A percentile compares a stretch with the other conserved stretches of the same genome.
Evolutionary conservation across 2,329 filamentous ascomycete species (phyloP).

Genomic region (Drechslerella dactyloides): DNA sequence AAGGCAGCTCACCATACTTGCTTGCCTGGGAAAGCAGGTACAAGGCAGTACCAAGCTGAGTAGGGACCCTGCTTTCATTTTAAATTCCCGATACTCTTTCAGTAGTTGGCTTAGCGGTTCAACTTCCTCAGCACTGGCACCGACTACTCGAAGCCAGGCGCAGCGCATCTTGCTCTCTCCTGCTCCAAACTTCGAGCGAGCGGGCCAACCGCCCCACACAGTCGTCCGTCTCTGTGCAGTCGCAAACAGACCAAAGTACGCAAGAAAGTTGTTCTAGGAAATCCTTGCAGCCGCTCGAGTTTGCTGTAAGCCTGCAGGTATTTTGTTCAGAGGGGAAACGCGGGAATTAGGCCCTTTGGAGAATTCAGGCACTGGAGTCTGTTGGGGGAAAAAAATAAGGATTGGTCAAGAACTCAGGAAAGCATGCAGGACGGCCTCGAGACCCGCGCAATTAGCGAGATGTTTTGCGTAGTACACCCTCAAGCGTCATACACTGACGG

Average conservation of each 20-base stretch:
- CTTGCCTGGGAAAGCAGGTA: constrained; percentile 37
- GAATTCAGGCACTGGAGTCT: constrained; percentile 33
- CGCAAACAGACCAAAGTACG: constrained; percentile 9
- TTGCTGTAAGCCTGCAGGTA: constrained; percentile 37
- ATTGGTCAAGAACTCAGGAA: constrained; percentile 27
- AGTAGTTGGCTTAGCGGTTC: constrained; percentile 25
- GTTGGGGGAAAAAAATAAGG: constrained; percentile 9
- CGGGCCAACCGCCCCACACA: constrained; percentile 13
- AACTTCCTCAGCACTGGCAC: constrained; percentile 12
- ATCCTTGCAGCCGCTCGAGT: constrained; percentile 34
- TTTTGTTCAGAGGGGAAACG: constrained; percentile 22
- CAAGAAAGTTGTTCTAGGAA: constrained; percentile 4
- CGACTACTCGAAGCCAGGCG: constrained; percentile 32
- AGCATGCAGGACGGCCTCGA: constrained; percentile 18
- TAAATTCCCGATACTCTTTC: constrained; percentile 24
- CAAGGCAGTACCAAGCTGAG: constrained; percentile 28
- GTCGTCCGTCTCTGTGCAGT: constrained; percentile 17
- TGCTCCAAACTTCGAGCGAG: constrained; percentile 31
- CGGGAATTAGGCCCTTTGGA: constrained; percentile 23
- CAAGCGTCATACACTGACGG: constrained; percentile 17
- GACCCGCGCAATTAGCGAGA: constrained; percentile 5
- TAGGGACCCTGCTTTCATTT: constrained; percentile 28
- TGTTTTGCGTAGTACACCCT: constrained; percentile 32
- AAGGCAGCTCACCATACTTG: constrained; percentile 34
- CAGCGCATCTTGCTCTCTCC: constrained; percentile 22